Evolutionary conservation across 495 filamentous ascomycete genomes (phyloP).

Genomic region (Aspergillus hancockii): DNA sequence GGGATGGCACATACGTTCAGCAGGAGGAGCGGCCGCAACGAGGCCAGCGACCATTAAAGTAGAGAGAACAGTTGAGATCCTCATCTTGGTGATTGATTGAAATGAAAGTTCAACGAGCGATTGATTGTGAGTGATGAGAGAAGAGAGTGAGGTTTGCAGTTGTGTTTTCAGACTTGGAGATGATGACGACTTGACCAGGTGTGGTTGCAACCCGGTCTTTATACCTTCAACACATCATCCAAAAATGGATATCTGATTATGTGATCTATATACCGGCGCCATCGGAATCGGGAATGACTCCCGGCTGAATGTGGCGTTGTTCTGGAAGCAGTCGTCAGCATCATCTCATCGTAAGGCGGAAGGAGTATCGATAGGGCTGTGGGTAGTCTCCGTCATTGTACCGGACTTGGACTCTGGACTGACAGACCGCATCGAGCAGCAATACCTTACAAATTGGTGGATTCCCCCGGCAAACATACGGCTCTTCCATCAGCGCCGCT

Average conservation of each 20-base stretch:
- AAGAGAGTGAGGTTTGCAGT: background rate
- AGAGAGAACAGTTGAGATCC: slow-evolving; percentile 16
- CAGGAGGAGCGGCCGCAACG: slow-evolving; percentile 21
- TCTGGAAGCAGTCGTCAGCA: background rate
- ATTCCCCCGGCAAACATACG: background rate
- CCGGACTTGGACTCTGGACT: background rate
- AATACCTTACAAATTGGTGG: background rate
- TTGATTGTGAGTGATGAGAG: background rate
- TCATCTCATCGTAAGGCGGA: background rate
- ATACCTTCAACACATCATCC: background rate
- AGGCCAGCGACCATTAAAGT: slow-evolving; percentile 23
- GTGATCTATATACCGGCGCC: background rate
- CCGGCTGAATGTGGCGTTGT: background rate
- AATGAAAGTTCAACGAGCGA: background rate
- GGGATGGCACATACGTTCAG: slow-evolving; percentile 11
- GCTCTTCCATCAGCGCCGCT: background rate
- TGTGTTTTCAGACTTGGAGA: background rate
- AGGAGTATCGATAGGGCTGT: background rate
- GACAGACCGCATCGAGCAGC: background rate
- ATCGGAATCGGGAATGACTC: background rate
- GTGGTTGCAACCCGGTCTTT: background rate
- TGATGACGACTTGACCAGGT: background rate
- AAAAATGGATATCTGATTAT: background rate
- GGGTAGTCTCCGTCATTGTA: background rate
- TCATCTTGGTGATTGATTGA: slow-evolving; percentile 16